Percentiles rank a stretch among this genome's conserved stretches.
Conservation (phyloP, 2,329 filamentous ascomycete genomes). For the Calonectria pteridis region DNA sequence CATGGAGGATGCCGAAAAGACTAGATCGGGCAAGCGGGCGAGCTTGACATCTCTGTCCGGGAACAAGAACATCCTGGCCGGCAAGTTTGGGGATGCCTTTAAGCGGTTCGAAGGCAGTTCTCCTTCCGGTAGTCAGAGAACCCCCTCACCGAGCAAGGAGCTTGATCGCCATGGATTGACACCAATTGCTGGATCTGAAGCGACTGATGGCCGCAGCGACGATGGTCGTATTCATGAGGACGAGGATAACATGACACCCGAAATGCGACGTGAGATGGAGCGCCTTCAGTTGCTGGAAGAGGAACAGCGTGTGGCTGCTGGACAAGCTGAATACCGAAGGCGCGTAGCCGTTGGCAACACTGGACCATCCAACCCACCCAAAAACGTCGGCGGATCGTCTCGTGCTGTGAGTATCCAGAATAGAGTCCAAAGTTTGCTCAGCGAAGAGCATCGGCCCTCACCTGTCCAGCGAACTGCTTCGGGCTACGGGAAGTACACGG, state of each 20-base stretch:
- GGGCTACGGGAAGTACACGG: slow-evolving; percentile 91
- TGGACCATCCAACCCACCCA: slow-evolving; percentile 59
- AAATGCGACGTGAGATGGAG: slow-evolving; percentile 91
- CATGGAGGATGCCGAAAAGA: slow-evolving; percentile 74
- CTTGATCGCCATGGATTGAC: slow-evolving; percentile 67
- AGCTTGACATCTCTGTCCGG: slow-evolving; percentile 80
- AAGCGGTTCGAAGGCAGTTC: slow-evolving; percentile 82
- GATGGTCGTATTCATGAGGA: slow-evolving; percentile 71
- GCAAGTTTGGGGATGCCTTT: slow-evolving; percentile 94
- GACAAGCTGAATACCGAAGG: slow-evolving; percentile 88
- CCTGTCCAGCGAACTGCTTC: slow-evolving; percentile 79
- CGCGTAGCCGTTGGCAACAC: slow-evolving; percentile 69
- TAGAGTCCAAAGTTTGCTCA: slow-evolving; percentile 86
- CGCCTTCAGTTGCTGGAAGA: slow-evolving; percentile 85
- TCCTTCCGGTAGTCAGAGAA: slow-evolving; percentile 51
- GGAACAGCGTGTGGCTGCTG: slow-evolving; percentile 88
- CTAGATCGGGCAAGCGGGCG: slow-evolving; percentile 72
- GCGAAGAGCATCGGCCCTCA: slow-evolving; percentile 76
- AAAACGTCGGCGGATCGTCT: slow-evolving; percentile 69
- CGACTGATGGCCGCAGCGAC: slow-evolving; percentile 70
- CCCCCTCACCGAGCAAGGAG: slow-evolving; percentile 64
- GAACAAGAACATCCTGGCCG: slow-evolving; percentile 85
- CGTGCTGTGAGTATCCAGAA: slow-evolving; percentile 90
- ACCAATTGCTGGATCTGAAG: slow-evolving; percentile 82
- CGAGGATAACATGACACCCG: slow-evolving; percentile 81